These are phyloP conservation scores for Solanum megistacrolobum DNA, from an alignment of 257 asterid species.

Conservation along the genomic window DNA sequence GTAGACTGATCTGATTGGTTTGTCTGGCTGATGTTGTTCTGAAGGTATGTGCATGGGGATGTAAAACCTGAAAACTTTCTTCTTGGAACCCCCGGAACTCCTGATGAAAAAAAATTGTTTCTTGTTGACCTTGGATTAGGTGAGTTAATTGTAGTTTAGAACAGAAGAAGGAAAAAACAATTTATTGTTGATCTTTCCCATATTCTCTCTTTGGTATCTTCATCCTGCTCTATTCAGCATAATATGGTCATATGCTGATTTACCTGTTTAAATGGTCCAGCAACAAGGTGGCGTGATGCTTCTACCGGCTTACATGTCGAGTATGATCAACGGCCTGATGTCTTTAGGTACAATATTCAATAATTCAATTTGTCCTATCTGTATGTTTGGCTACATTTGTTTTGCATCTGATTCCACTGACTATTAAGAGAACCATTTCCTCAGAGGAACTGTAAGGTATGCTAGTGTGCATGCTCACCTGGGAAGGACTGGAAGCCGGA, in stretches of 20 bases:
- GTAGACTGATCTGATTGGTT: neutral
- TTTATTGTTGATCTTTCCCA: neutral
- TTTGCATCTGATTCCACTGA: neutral
- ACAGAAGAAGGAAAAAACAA: neutral
- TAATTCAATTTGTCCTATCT: neutral
- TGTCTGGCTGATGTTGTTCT: neutral
- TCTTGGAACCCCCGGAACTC: conserved; percentile 64
- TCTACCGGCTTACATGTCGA: conserved; percentile 55
- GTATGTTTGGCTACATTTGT: neutral
- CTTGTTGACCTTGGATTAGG: conserved; percentile 72
- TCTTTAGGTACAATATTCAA: conserved; percentile 40
- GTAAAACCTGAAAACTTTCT: conserved; percentile 71
- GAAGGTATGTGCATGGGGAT: conserved; percentile 74
- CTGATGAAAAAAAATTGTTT: conserved; percentile 54
- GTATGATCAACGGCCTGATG: conserved; percentile 71
- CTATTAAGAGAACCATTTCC: conserved; percentile 8
- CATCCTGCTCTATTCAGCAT: neutral
- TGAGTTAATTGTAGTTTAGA: conserved; percentile 8
- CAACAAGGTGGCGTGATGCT: conserved; percentile 61
- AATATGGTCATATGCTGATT: neutral
- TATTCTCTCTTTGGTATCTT: neutral
- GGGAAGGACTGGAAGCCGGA: conserved; percentile 57
- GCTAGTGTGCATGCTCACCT: conserved; percentile 63
- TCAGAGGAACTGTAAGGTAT: conserved; percentile 55
- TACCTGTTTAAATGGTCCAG: conserved; percentile 17